A percentile compares a stretch with the other conserved stretches of the same genome.
phyloP scores from a whole-genome alignment of 805 yeast genomes.

The Candida dajiaensis region DNA sequence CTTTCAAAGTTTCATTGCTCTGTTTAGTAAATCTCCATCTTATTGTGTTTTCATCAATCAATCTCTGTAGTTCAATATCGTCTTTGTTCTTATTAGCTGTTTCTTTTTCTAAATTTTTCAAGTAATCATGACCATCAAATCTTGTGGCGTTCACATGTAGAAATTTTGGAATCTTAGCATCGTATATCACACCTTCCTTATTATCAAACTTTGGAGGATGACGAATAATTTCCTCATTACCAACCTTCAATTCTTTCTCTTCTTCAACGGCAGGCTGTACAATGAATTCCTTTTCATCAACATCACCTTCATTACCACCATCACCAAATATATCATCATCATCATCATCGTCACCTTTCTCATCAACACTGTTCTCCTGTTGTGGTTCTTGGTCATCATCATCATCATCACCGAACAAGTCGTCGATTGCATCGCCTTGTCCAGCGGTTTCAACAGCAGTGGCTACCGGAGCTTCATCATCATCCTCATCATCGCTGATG shows the following conservation, averaged over 20 bases:
- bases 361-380: not conserved
- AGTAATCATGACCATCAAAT: constrained; percentile 69
- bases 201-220: constrained; percentile 28
- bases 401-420: constrained; percentile 32
- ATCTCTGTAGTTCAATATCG: constrained; percentile 53
- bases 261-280: constrained; percentile 9
- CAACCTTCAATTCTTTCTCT: constrained; percentile 27
- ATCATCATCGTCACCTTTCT: constrained; percentile 2
- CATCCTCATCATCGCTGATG: constrained; percentile 15
- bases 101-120: constrained; percentile 41
- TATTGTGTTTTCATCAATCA: constrained; percentile 75
- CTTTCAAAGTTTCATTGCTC: constrained; percentile 45
- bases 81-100: constrained; percentile 37
- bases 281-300: constrained; percentile 27
- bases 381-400: constrained; percentile 15
- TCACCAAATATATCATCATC: constrained; percentile 5
- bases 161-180: constrained; percentile 75
- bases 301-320: constrained; percentile 29
- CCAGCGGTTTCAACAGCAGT: constrained; percentile 4
- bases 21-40: constrained; percentile 91
- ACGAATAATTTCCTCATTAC: constrained; percentile 43
- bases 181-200: constrained; percentile 31
- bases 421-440: constrained; percentile 27
- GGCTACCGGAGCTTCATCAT: not conserved
- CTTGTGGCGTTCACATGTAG: constrained; percentile 79